phyloP scores from a whole-genome alignment of 169 alveolate genomes.

The Theileria annulata region DNA sequence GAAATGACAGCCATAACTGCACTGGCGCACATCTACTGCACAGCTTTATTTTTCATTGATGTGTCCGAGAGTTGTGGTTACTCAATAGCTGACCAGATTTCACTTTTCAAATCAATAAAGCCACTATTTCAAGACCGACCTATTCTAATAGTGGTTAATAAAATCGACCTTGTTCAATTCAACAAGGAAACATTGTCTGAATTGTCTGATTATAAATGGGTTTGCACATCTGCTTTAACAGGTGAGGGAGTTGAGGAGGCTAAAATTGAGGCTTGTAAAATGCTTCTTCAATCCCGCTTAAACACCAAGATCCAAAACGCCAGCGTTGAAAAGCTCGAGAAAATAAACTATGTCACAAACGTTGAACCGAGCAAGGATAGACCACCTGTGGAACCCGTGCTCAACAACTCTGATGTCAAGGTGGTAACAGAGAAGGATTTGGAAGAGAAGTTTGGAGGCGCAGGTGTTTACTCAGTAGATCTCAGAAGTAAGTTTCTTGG shows the following conservation, averaged over 20 bases:
- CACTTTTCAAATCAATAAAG: conserved; percentile 90
- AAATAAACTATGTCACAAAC: conserved; percentile 44
- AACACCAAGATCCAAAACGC: conserved; percentile 60
- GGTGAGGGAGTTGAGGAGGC: conserved; percentile 89
- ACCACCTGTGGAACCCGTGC: conserved; percentile 76
- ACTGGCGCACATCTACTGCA: conserved; percentile 93
- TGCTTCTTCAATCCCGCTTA: conserved; percentile 74
- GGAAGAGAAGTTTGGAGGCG: conserved; percentile 91
- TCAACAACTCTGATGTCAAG: conserved; percentile 12
- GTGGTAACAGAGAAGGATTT: conserved; percentile 64
- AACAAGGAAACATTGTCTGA: conserved; percentile 80
- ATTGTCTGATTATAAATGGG: conserved; percentile 73
- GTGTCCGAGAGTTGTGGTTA: conserved; percentile 96
- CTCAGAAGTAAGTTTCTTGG: conserved; percentile 78
- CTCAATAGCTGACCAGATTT: conserved; percentile 90
- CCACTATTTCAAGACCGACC: conserved; percentile 95
- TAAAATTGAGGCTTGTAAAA: conserved; percentile 84
- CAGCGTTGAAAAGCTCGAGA: conserved; percentile 29
- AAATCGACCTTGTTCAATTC: conserved; percentile 89
- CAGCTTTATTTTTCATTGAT: conserved; percentile 88
- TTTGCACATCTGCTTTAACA: conserved; percentile 75
- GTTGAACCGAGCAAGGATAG: conserved; percentile 77
- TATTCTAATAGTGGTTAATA: conserved; percentile 91
- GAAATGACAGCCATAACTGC: conserved; percentile 99
- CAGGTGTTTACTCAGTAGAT: conserved; percentile 96